Base-by-base conservation (phyloP, 2,329 filamentous ascomycete species). In the Cryphonectria radicalis region DNA sequence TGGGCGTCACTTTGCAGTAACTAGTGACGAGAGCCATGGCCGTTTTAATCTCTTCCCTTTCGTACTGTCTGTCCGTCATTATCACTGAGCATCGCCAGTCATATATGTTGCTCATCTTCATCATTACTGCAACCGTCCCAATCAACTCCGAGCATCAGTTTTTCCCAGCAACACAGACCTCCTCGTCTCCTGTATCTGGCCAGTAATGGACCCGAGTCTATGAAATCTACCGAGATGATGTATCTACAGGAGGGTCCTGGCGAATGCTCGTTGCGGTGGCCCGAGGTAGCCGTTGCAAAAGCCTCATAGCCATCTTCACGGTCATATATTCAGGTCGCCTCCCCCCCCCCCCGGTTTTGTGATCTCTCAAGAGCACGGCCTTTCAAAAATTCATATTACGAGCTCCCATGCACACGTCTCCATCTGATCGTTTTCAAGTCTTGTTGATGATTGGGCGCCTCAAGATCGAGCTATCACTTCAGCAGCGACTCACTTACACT, bases 231-330 rank as follows among this genome's bases (percentile, higher is more conserved):
- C 35, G 59, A 62, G 59, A 10, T 62, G 59, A 62, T 62, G 11
- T 40, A 35, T 62, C 59, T 8, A 62, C 32, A 62, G 35, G 13
- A 62, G 35, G 13, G 35, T 25, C 7, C 28, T 25, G 13, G 3
- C 17, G 19, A 62, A 13, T 62, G 7, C 35, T 40, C 32, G 22
- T 19, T n/a, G 35, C 10, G 14, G 22, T 13, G 17, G 19, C 4
- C 59, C 59, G 10, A 28, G 13, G 40, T 40, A n/a, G n/a, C 25
- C 62, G 37, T 64, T 40, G 62, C 37, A 64, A 64, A 64, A 64
- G n/a, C 37, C 22, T 46, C 60, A 63, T 10, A 13, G 3, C 17
- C 25, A 32, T 22, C 7, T 28, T 32, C 4, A 19, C 43, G 3
- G 17, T 35, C 42, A 50, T 43, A 19, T 37, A 19, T 19, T 25